These are phyloP conservation scores for Suhomyces vadensis DNA, from an alignment of 805 yeast species.

Conservation along the genomic window DNA sequence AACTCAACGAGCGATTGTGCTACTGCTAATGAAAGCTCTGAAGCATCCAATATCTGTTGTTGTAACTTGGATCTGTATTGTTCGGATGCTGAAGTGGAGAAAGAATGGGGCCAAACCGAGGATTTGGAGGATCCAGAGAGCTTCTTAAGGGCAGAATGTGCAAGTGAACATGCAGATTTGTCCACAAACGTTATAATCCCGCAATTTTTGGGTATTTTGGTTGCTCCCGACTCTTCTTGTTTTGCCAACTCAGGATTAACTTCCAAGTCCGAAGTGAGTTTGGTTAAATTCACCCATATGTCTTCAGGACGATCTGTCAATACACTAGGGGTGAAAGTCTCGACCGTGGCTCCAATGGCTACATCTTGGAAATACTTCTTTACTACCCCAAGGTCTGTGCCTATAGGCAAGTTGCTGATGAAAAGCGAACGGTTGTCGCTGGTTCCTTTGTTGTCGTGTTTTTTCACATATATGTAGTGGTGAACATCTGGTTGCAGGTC, in stretches of 20 bases:
- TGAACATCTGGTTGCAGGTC: conserved; percentile 22
- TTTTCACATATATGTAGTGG: conserved; percentile 68
- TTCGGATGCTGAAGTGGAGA: conserved; percentile 34
- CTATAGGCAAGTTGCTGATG: conserved; percentile 72
- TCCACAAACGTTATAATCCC: conserved; percentile 77
- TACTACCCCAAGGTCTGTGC: conserved; percentile 51
- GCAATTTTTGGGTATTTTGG: conserved; percentile 68
- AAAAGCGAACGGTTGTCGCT: conserved; percentile 56
- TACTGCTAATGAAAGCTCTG: conserved; percentile 54
- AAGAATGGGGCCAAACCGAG: conserved; percentile 41
- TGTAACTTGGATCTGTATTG: conserved; percentile 44
- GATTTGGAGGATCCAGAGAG: conserved; percentile 26
- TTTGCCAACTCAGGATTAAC: conserved; percentile 23
- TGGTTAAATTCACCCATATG: conserved; percentile 49
- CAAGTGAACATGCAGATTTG: conserved; percentile 62
- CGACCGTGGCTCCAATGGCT: conserved; percentile 66
- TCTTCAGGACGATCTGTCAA: conserved; percentile 47
- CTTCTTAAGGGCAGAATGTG: conserved; percentile 62
- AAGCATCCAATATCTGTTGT: conserved; percentile 46
- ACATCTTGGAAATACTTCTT: conserved; percentile 59
- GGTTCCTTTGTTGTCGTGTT: conserved; percentile 49
- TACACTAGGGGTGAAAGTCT: conserved; percentile 38
- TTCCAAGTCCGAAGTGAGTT: conserved; percentile 58
- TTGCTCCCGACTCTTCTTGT: conserved; percentile 25
- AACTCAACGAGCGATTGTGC: conserved; percentile 64